A percentile compares a stretch with the other conserved stretches of the same genome.
phyloP scores from a whole-genome alignment of 257 asterid genomes.

The Ophiorrhiza pumila region DNA sequence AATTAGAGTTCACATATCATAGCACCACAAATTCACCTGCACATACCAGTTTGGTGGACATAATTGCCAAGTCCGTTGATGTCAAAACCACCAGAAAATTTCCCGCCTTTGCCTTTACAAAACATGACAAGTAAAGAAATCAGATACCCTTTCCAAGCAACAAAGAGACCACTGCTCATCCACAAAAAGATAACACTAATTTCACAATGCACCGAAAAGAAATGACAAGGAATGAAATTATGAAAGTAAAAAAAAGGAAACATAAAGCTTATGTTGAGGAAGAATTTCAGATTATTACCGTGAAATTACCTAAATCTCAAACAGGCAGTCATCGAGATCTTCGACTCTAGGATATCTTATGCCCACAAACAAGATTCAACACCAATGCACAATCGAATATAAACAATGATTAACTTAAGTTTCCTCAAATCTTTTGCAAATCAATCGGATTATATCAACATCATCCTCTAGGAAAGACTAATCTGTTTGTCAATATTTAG shows the following conservation, averaged over 20 bases:
- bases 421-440: too few species aligned
- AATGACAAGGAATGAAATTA: not conserved
- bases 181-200: conserved; percentile 3
- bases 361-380: too few species aligned
- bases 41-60: conserved; percentile 64
- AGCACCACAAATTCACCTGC: not conserved
- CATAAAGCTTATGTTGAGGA: not conserved
- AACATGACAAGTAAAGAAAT: conserved; percentile 21
- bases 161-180: conserved; percentile 12
- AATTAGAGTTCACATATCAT: conserved; percentile 7
- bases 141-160: conserved; percentile 24
- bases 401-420: not conserved
- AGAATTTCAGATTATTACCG: not conserved
- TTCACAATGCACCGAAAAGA: not conserved
- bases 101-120: conserved; percentile 63
- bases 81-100: conserved; percentile 95
- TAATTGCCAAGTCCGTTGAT: conserved; percentile 74
- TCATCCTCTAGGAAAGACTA: not conserved
- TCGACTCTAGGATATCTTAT: too few species aligned
- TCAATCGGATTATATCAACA: not conserved
- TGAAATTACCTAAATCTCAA: not conserved
- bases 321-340: too few species aligned
- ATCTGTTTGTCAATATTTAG: not conserved
- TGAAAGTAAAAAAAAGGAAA: too few species aligned
- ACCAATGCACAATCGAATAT: not conserved